Conservation (phyloP, 257 asterid species). For the Jacaranda copaia region DNA sequence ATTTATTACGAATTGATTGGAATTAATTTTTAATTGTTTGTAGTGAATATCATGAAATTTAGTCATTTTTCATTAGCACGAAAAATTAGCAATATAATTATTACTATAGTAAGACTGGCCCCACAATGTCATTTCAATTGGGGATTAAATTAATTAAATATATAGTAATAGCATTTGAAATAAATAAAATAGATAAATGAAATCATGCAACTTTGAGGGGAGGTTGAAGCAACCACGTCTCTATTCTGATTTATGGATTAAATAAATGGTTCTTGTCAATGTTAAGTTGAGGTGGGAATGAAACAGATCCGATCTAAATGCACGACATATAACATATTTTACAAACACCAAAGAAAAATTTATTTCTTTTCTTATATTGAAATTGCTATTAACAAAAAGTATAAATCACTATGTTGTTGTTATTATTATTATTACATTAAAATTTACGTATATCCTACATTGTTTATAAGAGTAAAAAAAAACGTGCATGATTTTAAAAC, state of each 20-base stretch:
- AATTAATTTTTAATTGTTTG: too few species aligned
- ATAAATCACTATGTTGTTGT: neutral
- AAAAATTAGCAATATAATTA: too few species aligned
- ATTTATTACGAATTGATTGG: too few species aligned
- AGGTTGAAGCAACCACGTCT: conserved; percentile 48
- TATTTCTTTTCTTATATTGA: neutral
- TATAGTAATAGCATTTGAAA: neutral
- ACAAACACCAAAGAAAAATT: neutral
- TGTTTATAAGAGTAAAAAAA: too few species aligned
- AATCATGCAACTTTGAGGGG: conserved; percentile 37
- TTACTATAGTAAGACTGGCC: neutral
- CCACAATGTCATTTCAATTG: neutral
- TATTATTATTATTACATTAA: too few species aligned
- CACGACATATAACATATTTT: neutral
- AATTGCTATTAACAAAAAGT: neutral
- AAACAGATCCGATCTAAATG: neutral
- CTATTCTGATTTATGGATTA: neutral
- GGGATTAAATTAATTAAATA: neutral
- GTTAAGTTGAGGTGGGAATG: neutral
- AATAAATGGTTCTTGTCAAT: neutral
- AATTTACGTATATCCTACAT: too few species aligned
- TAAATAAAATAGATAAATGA: conserved; percentile 24
- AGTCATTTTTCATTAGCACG: too few species aligned
- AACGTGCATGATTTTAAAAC: too few species aligned
- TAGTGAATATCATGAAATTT: too few species aligned